These are phyloP conservation scores for Phlyctochytrium arcticum DNA, from an alignment of 192 early-diverging fungal species.

Conservation along the genomic window DNA sequence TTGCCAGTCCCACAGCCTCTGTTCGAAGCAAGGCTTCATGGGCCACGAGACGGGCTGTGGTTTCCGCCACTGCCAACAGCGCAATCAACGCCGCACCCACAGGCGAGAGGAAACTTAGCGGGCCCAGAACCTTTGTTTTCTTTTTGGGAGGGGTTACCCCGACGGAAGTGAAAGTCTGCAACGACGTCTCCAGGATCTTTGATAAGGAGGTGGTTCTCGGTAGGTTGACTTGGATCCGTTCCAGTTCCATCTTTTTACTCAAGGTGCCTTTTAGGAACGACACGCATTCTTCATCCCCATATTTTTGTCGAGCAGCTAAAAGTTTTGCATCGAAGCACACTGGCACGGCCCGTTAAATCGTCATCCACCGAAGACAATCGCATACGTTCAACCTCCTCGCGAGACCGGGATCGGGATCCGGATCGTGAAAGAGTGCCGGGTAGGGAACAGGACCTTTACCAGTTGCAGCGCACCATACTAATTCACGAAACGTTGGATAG, in stretches of 20 bases:
- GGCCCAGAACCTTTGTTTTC: constrained; percentile 68
- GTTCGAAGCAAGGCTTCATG: constrained; percentile 15
- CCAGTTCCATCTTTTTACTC: background rate
- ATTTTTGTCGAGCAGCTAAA: constrained; percentile 66
- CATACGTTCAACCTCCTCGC: too few relatives aligned
- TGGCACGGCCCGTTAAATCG: constrained; percentile 14
- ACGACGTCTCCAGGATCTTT: constrained; percentile 64
- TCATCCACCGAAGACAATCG: too few relatives aligned
- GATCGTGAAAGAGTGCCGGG: too few relatives aligned
- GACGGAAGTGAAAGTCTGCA: constrained; percentile 68
- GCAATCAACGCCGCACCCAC: background rate
- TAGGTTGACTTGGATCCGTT: background rate
- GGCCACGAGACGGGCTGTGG: constrained; percentile 21
- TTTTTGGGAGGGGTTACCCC: constrained; percentile 76
- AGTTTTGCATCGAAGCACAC: constrained; percentile 40
- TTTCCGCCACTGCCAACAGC: constrained; percentile 4
- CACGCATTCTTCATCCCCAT: constrained; percentile 64
- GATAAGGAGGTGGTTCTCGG: constrained; percentile 69
- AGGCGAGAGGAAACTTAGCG: constrained; percentile 40
- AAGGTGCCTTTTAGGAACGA: too few relatives aligned
- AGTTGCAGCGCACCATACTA: too few relatives aligned
- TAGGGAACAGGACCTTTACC: too few relatives aligned
- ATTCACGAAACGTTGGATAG: too few relatives aligned
- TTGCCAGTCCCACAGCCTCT: background rate
- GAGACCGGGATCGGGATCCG: too few relatives aligned